Base-by-base conservation (phyloP, 805 yeast genomes). In the Ogataea paraovalis region DNA sequence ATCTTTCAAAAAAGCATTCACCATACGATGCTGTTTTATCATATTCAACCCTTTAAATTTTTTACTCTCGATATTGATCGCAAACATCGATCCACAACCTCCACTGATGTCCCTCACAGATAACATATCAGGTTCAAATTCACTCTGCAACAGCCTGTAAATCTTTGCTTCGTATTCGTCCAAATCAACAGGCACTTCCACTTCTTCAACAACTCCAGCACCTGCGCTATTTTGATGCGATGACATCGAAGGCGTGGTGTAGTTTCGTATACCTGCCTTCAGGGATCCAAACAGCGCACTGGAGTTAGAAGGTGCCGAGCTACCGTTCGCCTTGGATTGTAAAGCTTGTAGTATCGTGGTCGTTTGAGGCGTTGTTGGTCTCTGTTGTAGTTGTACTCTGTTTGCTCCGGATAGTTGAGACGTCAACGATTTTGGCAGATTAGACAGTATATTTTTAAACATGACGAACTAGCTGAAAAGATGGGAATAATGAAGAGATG, bases 81-180 rank as follows among this genome's bases (percentile, higher is more conserved):
- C 89, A 69, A 89, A 94, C 99, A 94, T 94, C 6, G 97, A 90
- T 1, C 99, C 99, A 68, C 99, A 94, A 0, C 99, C 99, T 18
- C 92, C 98, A 23, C 94, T 83, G 8, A 92, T 82, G 62, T 92
- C 98, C 53, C 75, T 72, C 6, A 92, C 97, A 23, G 75, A 73
- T 41, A 91, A 69, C 32, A 66, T 67, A 27, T 68, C 64, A 2
- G 99, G 97, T 6, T 70, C 55, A 42, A 92, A 77, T 46, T 75
- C 75, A 21, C 71, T 65, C 10, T 72, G 58, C 36, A 90, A 70
- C 47, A 80, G 80, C 22, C 73, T 68, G 59, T 71, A 83, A 22
- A 90, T 77, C 62, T 82, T 73, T 44, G 70, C 63, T 65, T 90
- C 96, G 58, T 83, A 83, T 16, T 74, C 81, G 51, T 74, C 83